Percentiles rank a stretch among this genome's conserved stretches.
These are phyloP conservation scores for Trifolium pratense DNA, from an alignment of 306 rosid genomes.

Conservation along the genomic window DNA sequence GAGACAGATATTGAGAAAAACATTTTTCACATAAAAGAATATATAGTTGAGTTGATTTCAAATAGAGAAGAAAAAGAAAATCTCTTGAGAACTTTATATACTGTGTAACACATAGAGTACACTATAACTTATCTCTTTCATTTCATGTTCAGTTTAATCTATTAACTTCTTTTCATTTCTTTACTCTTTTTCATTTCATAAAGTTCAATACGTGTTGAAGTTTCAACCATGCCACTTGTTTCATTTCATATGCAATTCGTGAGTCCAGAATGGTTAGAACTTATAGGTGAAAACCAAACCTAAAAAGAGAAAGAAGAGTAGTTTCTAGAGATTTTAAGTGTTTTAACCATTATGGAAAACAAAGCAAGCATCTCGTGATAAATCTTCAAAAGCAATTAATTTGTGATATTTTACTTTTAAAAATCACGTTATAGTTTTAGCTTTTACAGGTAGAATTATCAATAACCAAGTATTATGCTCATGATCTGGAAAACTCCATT, in stretches of 20 bases:
- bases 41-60: background rate
- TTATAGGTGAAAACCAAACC: slow-evolving; percentile 39
- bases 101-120: slow-evolving; percentile 22
- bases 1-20: background rate
- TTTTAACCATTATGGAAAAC: slow-evolving; percentile 16
- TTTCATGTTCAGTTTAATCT: slow-evolving; percentile 37
- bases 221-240: slow-evolving; percentile 27
- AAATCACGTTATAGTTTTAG: slow-evolving; percentile 46
- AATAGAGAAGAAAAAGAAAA: slow-evolving; percentile 12
- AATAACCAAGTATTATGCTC: slow-evolving; percentile 39
- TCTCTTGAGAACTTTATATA: slow-evolving; percentile 29
- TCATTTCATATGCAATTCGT: slow-evolving; percentile 47
- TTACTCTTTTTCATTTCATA: slow-evolving; percentile 28
- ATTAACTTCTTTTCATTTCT: background rate
- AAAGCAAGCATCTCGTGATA: slow-evolving; percentile 53
- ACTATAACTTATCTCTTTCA: slow-evolving; percentile 32
- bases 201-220: slow-evolving; percentile 40
- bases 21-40: slow-evolving; percentile 8
- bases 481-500: slow-evolving; percentile 46
- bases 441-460: slow-evolving; percentile 53
- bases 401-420: slow-evolving; percentile 35
- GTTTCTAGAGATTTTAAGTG: slow-evolving; percentile 25
- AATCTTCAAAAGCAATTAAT: slow-evolving; percentile 15
- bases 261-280: slow-evolving; percentile 39
- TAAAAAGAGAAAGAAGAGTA: slow-evolving; percentile 27